A percentile compares a stretch with the other conserved stretches of the same genome.
These are phyloP conservation scores for Wickerhamiella vanderwaltii DNA, from an alignment of 805 yeast species.

Conservation along the genomic window DNA sequence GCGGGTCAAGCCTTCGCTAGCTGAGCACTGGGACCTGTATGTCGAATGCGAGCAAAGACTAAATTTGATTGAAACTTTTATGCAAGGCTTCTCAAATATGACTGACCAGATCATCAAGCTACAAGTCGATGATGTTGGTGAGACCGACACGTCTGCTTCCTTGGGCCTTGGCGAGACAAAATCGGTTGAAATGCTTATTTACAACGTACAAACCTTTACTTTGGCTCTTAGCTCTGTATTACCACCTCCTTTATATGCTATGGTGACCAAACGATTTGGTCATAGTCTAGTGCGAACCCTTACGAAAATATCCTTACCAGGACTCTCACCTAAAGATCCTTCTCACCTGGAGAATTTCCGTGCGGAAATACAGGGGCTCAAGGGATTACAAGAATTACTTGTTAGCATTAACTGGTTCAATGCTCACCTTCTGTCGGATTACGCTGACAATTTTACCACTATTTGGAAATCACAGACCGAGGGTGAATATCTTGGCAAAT, in stretches of 20 bases:
- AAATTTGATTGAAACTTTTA: background rate
- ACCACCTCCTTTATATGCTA: background rate
- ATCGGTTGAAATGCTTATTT: constrained; percentile 7
- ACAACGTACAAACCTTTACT: constrained; percentile 10
- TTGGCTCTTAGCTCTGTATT: constrained; percentile 3
- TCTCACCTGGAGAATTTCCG: constrained; percentile 8
- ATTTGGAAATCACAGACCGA: constrained; percentile 14
- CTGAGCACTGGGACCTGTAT: constrained; percentile 4
- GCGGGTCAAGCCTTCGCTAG: background rate
- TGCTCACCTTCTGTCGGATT: constrained; percentile 11
- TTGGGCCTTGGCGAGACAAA: background rate
- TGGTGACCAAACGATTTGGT: constrained; percentile 7
- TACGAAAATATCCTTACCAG: constrained; percentile 12
- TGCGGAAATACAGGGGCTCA: constrained; percentile 9
- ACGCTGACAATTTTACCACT: constrained; percentile 12
- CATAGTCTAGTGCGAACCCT: constrained; percentile 10
- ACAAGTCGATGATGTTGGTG: constrained; percentile 9
- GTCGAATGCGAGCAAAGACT: constrained; percentile 1
- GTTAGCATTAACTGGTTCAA: constrained; percentile 7
- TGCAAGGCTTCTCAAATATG: background rate
- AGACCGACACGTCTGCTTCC: background rate
- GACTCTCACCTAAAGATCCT: constrained; percentile 13
- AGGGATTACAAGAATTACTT: constrained; percentile 12
- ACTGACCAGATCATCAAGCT: constrained; percentile 1
- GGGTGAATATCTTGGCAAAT: constrained; percentile 11